Conservation (phyloP, 768 basidiomycete genomes). For the Sarcodon sp. region DNA sequence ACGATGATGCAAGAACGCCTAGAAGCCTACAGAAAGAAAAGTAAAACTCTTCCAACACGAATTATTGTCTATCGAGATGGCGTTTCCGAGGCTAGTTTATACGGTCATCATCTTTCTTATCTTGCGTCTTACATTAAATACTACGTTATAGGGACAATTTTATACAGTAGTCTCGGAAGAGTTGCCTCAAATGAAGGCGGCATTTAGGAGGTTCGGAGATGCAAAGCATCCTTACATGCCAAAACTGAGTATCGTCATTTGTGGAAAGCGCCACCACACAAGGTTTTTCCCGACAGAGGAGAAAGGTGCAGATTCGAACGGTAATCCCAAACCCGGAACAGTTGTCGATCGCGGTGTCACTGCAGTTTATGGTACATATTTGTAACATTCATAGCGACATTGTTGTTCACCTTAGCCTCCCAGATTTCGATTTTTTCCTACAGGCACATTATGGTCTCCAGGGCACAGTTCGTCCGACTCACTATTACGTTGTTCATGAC, state of each 20-base stretch:
- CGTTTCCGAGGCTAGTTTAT: conserved; percentile 52
- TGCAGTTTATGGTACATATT: conserved; percentile 26
- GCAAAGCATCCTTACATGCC: conserved; percentile 26
- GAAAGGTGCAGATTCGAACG: conserved; percentile 25
- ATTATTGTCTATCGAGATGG: conserved; percentile 58
- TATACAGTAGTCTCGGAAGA: conserved; percentile 29
- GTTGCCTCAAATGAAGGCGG: conserved; percentile 26
- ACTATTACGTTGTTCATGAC: conserved; percentile 43
- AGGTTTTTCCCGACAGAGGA: conserved; percentile 40
- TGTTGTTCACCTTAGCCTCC: neutral
- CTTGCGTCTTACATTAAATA: neutral
- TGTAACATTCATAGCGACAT: neutral
- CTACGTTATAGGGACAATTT: conserved; percentile 30
- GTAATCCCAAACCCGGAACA: conserved; percentile 39
- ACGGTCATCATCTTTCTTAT: neutral
- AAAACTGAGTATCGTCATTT: conserved; percentile 37
- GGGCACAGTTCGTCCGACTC: conserved; percentile 36
- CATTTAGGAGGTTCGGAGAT: conserved; percentile 26
- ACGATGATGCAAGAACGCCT: conserved; percentile 37
- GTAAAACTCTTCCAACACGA: conserved; percentile 27
- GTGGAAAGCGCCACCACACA: conserved; percentile 47
- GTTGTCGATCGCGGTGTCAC: conserved; percentile 44
- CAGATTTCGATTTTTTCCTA: conserved; percentile 36
- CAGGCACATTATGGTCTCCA: conserved; percentile 37
- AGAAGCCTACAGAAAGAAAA: conserved; percentile 22